phyloP scores from a whole-genome alignment of 352 stramenopile genomes.

The Phytophthora rubi region DNA sequence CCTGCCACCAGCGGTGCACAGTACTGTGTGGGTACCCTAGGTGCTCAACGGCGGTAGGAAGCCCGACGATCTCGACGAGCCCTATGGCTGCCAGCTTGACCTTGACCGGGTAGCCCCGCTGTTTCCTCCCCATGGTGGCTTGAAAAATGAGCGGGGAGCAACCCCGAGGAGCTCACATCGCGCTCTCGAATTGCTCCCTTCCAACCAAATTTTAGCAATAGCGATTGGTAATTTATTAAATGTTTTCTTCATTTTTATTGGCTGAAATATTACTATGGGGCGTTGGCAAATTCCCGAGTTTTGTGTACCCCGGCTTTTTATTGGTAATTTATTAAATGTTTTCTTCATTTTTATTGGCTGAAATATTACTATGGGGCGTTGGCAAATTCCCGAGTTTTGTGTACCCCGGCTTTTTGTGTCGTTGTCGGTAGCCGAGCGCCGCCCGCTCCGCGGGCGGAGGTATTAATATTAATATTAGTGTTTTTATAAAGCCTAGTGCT shows the following conservation, averaged over 20 bases:
- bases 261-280: too few relatives aligned
- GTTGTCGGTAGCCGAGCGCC: too few relatives aligned
- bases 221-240: not conserved
- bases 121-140: not conserved
- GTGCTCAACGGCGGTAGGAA: not conserved
- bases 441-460: too few relatives aligned
- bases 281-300: not conserved
- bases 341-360: too few relatives aligned
- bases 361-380: too few relatives aligned
- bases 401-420: too few relatives aligned
- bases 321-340: too few relatives aligned
- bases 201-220: slow-evolving; percentile 4
- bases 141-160: not conserved
- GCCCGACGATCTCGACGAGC: not conserved
- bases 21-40: slow-evolving; percentile 5
- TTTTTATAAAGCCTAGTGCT: too few relatives aligned
- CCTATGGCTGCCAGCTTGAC: slow-evolving; percentile 1
- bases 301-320: slow-evolving; percentile 7
- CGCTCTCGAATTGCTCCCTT: not conserved
- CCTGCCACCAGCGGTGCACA: slow-evolving; percentile 1
- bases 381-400: too few relatives aligned
- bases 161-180: not conserved
- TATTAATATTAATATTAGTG: too few relatives aligned
- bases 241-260: not conserved
- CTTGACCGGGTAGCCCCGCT: not conserved